Conservation (phyloP, 1,284 basidiomycete species). For the Fomitiporia mediterranea region DNA sequence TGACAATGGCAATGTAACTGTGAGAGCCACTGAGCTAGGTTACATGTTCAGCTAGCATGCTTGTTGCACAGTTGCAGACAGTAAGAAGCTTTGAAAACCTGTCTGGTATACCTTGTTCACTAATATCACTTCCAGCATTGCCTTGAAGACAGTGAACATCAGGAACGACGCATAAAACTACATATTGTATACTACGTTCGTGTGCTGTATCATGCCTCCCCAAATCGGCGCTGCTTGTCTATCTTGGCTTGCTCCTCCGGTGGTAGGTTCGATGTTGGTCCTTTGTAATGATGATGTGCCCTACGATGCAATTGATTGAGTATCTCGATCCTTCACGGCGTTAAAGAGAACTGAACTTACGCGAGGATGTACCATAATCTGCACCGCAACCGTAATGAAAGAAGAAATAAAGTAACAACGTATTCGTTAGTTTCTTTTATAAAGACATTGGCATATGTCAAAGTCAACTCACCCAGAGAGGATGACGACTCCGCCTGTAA, state of each 20-base stretch:
- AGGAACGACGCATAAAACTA: too few relatives aligned
- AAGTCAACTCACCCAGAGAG: constrained; percentile 30
- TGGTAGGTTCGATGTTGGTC: constrained; percentile 19
- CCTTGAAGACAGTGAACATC: too few relatives aligned
- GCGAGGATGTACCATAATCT: constrained; percentile 19
- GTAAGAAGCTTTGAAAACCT: too few relatives aligned
- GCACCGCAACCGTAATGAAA: not conserved
- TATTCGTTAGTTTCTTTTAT: too few relatives aligned
- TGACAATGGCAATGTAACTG: too few relatives aligned
- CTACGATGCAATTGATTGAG: not conserved
- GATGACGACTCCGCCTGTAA: constrained; percentile 35
- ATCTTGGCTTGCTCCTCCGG: constrained; percentile 4
- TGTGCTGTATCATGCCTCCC: not conserved
- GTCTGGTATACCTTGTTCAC: too few relatives aligned
- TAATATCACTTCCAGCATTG: too few relatives aligned
- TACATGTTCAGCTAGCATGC: too few relatives aligned
- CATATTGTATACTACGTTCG: too few relatives aligned
- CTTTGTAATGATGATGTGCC: constrained; percentile 19
- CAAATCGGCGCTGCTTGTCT: constrained; percentile 6
- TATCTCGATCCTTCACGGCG: not conserved
- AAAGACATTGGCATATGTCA: not conserved
- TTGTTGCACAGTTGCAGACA: too few relatives aligned
- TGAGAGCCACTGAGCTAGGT: too few relatives aligned
- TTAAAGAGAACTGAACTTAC: constrained; percentile 8
- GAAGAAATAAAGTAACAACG: not conserved